phyloP scores from a whole-genome alignment of 164 flowering plant species.

The Cinnamomum chago region DNA sequence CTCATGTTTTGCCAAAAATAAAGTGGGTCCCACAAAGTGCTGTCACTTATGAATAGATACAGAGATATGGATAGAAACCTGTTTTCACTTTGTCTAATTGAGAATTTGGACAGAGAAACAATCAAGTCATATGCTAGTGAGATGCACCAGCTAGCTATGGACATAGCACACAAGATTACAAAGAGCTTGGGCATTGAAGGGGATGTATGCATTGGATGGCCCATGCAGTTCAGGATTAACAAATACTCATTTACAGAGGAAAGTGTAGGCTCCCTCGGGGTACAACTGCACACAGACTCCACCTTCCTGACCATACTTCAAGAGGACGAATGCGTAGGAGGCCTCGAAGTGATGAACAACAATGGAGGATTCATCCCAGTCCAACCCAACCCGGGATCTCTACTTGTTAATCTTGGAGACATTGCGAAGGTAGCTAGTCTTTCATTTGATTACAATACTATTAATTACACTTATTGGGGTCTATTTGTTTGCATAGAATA shows the following conservation, averaged over 20 bases:
- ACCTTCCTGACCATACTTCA: slow-evolving; percentile 79
- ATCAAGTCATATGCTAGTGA: slow-evolving; percentile 47
- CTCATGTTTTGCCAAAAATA: no score
- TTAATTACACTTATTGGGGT: no score
- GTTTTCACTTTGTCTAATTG: no score
- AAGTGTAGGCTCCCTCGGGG: slow-evolving; percentile 50
- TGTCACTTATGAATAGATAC: no score
- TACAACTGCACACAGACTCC: slow-evolving; percentile 65
- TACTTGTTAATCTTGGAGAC: slow-evolving; percentile 73
- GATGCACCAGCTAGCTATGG: slow-evolving; percentile 36
- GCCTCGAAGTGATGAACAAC: slow-evolving; percentile 64
- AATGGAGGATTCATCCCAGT: slow-evolving; percentile 43
- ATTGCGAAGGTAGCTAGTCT: slow-evolving; percentile 43
- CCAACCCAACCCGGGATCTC: slow-evolving; percentile 53
- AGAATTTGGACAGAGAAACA: slow-evolving; percentile 32
- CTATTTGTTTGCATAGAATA: no score
- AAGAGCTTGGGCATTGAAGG: slow-evolving; percentile 37
- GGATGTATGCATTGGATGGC: slow-evolving; percentile 47
- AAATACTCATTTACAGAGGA: slow-evolving; percentile 61
- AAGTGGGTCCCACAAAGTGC: no score
- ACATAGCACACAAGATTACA: slow-evolving; percentile 40
- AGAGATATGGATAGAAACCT: no score
- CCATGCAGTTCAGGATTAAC: slow-evolving; percentile 72
- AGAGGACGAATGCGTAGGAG: slow-evolving; percentile 69
- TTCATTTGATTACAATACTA: no score